These are phyloP conservation scores for Henckelia pumila DNA, from an alignment of 257 asterid species.

Conservation along the genomic window DNA sequence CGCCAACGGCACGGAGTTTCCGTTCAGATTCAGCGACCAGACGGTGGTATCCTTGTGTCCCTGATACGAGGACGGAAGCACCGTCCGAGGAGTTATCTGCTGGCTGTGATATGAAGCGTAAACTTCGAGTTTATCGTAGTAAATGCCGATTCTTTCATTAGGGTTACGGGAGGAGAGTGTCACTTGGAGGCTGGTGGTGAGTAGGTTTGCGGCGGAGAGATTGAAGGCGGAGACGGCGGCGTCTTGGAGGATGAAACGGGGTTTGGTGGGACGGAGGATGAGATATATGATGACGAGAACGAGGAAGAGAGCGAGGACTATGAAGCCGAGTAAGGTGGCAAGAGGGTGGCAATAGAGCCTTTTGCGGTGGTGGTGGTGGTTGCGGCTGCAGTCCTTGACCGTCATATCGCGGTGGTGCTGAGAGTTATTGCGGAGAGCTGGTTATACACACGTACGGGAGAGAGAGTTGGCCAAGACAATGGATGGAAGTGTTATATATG, in stretches of 20 bases:
- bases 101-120: conserved; percentile 63
- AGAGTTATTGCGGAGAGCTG: too few relatives aligned
- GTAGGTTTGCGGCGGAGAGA: conserved; percentile 47
- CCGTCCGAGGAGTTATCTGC: conserved; percentile 51
- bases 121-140: conserved; percentile 55
- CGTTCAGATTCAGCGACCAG: conserved; percentile 65
- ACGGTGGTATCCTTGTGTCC: conserved; percentile 60
- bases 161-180: conserved; percentile 63
- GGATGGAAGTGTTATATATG: too few relatives aligned
- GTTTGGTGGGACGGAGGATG: conserved; percentile 71
- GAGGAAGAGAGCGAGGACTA: conserved; percentile 40
- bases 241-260: conserved; percentile 65
- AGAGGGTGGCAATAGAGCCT: conserved; percentile 36
- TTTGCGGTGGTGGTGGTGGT: conserved; percentile 29
- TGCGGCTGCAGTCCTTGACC: conserved; percentile 60
- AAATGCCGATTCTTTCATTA: conserved; percentile 49
- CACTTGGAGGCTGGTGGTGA: conserved; percentile 54
- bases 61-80: conserved; percentile 50
- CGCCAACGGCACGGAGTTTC: conserved; percentile 53
- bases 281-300: conserved; percentile 52
- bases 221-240: conserved; percentile 65
- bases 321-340: conserved; percentile 18
- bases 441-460: background rate
- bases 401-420: conserved; percentile 33
- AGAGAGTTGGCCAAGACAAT: too few relatives aligned